Evolutionary conservation across 1,284 basidiomycete genomes (phyloP).

Genomic region (Laetiporus sulphureus): DNA sequence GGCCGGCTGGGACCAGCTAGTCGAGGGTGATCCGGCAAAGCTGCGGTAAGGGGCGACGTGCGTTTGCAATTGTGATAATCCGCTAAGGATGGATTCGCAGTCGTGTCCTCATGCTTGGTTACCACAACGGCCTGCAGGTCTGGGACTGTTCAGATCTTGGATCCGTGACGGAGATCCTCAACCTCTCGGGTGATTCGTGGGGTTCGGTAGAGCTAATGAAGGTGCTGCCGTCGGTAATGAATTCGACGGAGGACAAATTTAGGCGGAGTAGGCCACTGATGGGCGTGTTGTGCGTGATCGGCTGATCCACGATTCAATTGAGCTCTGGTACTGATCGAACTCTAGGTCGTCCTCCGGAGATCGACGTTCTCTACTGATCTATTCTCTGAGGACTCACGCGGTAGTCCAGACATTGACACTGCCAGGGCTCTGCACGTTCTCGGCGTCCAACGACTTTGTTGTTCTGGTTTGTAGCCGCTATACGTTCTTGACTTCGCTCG

Average conservation of each 20-base stretch:
- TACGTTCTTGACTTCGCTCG: background rate
- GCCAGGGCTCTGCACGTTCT: conserved; percentile 39
- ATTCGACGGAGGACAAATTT: conserved; percentile 23
- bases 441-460: conserved; percentile 43
- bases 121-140: conserved; percentile 53
- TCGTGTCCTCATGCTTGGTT: conserved; percentile 54
- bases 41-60: conserved; percentile 21
- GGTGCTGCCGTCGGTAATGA: conserved; percentile 33
- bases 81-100: conserved; percentile 27
- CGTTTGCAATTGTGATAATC: too few species aligned
- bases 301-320: too few species aligned
- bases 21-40: conserved; percentile 13
- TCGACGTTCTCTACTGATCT: too few species aligned
- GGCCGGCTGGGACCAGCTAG: conserved; percentile 27
- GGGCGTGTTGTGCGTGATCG: conserved; percentile 48
- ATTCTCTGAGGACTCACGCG: conserved; percentile 53
- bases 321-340: too few species aligned
- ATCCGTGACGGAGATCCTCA: conserved; percentile 47
- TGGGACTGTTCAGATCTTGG: conserved; percentile 63
- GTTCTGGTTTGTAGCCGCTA: conserved; percentile 43
- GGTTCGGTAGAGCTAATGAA: conserved; percentile 37
- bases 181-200: conserved; percentile 33
- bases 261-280: conserved; percentile 38
- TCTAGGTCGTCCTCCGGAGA: too few species aligned
- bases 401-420: conserved; percentile 45